Base-by-base conservation (phyloP, 805 yeast species). In the Candida saitoana region DNA sequence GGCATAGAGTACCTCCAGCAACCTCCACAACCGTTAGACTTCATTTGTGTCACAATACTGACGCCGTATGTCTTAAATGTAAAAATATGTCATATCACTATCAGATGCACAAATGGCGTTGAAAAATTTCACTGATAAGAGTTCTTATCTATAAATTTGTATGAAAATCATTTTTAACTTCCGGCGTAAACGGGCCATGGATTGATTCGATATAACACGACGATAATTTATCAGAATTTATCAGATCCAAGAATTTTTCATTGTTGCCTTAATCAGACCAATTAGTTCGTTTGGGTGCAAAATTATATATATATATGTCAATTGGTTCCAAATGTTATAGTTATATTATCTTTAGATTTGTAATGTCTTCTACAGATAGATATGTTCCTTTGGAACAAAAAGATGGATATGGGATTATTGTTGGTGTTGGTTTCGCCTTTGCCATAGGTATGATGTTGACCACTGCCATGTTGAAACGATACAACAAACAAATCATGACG, bases 381-480 rank as follows among this genome's bases (percentile, higher is more conserved):
- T 43, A 8, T 46, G 45, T 52, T 38, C 67, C 74, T 4, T 69
- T 82, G 29, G 79, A 87, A 2, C 85, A 87, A 61, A 84, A 88
- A 30, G 88, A 85, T 2, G 96, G 96, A 5, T 88, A 88, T 54
- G 96, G 87, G 16, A 82, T 88, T 40, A 86, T 89, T 18, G 83
- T 87, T 15, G 96, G 96, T 16, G 73, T 89, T n/a, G 96, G 96
- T 34, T 74, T 81, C 33, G 80, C 80, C 16, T 87, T 87, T 57
- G 82, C 89, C 11, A 51, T 73, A 2, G 90, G 87, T 43, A 89
- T 89, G 96, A 79, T 88, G 54, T 56, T 74, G 34, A 82, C 85
- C 41, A 87, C 96, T 0, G 74, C 68, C 38, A 71, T 85, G 45
- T 69, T 88, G 34, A 77, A 79, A 50, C 72, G 96, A 36, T 90